Evolutionary conservation across 129 eudicot genomes (phyloP).

Genomic region (Pittosporum tobira): DNA sequence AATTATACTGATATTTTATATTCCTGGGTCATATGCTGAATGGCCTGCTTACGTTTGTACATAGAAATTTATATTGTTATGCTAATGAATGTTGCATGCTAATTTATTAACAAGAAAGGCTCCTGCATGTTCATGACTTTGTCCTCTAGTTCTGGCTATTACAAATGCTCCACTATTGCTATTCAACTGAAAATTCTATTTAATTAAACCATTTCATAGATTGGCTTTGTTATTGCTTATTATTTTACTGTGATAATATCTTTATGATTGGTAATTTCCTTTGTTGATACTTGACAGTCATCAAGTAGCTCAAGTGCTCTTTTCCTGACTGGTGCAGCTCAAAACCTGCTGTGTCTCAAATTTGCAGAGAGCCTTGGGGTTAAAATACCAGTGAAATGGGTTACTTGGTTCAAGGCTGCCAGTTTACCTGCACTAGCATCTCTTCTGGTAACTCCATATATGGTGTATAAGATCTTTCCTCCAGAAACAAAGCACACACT

Average conservation of each 20-base stretch:
- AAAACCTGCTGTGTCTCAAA: conserved; percentile 73
- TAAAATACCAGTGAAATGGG: conserved; percentile 47
- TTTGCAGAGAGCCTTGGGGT: conserved; percentile 74
- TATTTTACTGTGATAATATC: not conserved
- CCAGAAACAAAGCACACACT: conserved; percentile 72
- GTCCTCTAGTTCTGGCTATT: not conserved
- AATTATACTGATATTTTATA: no score
- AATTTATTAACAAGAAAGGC: not conserved
- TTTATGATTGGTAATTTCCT: not conserved
- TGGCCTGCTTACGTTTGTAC: no score
- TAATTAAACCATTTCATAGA: not conserved
- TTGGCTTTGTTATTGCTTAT: not conserved
- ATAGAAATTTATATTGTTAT: not conserved
- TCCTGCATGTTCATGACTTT: not conserved
- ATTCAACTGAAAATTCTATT: no score
- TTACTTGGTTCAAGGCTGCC: conserved; percentile 72
- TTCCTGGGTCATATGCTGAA: no score
- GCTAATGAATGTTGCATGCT: not conserved
- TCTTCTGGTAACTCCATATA: conserved; percentile 48
- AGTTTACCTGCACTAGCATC: conserved; percentile 55
- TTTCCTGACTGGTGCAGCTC: conserved; percentile 90
- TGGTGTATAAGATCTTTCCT: conserved; percentile 64
- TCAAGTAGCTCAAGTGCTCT: conserved; percentile 76
- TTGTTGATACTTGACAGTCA: conserved; percentile 43
- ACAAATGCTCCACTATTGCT: not conserved